Conservation (phyloP, 352 stramenopile genomes). For the Globisporangium mamillatum region DNA sequence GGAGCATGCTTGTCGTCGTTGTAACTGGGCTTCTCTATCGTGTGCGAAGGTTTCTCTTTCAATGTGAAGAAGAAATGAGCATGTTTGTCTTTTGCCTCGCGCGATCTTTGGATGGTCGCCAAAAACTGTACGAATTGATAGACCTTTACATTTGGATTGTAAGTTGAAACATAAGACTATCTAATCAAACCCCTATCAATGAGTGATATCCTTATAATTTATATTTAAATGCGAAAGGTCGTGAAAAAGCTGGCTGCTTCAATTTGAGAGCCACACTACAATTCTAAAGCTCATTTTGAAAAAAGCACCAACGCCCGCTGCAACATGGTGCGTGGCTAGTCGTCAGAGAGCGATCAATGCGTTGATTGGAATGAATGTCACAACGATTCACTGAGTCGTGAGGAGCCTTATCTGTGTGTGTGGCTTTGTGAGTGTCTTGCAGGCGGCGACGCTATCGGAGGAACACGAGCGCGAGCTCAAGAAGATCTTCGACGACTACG, state of each 20-base stretch:
- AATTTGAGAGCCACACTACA: background rate
- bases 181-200: background rate
- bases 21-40: background rate
- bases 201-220: background rate
- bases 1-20: background rate
- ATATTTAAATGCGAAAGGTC: background rate
- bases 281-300: background rate
- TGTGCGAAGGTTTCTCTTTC: background rate
- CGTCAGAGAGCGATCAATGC: no score
- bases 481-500: conserved; percentile 80
- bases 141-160: background rate
- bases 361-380: no score
- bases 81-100: background rate
- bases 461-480: conserved; percentile 66
- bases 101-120: background rate
- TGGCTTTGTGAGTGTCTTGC: background rate
- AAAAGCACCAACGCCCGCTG: background rate
- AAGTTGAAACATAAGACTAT: background rate
- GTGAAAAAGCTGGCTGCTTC: background rate
- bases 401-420: no score
- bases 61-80: background rate
- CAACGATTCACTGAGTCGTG: no score
- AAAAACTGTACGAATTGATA: background rate
- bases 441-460: conserved; percentile 54
- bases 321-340: background rate